phyloP scores from a whole-genome alignment of 2,329 filamentous ascomycete species.

The Proliferodiscus dingleyae region DNA sequence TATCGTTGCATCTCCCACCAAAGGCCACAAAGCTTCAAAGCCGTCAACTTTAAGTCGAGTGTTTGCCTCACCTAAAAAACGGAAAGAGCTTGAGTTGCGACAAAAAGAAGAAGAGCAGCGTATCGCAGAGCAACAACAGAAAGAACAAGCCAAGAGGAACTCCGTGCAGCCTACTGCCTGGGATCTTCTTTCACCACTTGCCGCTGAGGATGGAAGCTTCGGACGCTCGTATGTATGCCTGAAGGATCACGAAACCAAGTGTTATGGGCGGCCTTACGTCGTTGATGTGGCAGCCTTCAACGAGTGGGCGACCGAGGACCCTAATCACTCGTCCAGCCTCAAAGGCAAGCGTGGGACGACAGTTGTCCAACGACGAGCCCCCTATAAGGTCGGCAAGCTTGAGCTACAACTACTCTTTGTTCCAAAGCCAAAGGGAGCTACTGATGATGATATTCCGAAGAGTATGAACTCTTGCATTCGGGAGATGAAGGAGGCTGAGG shows the following conservation, averaged over 20 bases:
- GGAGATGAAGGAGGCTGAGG: constrained; percentile 87
- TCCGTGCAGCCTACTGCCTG: constrained; percentile 68
- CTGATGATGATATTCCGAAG: constrained; percentile 97
- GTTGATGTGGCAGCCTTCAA: constrained; percentile 96
- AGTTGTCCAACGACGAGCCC: constrained; percentile 72
- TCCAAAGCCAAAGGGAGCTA: constrained; percentile 78
- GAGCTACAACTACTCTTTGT: constrained; percentile 93
- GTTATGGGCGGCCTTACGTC: constrained; percentile 81
- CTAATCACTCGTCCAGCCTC: constrained; percentile 72
- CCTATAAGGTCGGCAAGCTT: constrained; percentile 95
- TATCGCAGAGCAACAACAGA: constrained; percentile 54
- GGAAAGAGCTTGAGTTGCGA: constrained; percentile 85
- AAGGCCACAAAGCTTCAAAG: constrained; percentile 63
- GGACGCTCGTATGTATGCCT: constrained; percentile 89
- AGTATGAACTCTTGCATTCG: constrained; percentile 96
- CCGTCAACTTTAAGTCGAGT: constrained; percentile 86
- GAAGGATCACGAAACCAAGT: constrained; percentile 83
- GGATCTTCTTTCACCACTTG: constrained; percentile 80
- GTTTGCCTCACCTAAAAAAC: constrained; percentile 92
- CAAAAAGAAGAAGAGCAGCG: constrained; percentile 80
- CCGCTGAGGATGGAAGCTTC: constrained; percentile 90
- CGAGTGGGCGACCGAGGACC: constrained; percentile 92
- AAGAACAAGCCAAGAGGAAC: constrained; percentile 58
- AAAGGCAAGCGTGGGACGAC: constrained; percentile 84
- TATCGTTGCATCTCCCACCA: constrained; percentile 53